These are phyloP conservation scores for Fomitopsis serialis DNA, from an alignment of 768 basidiomycete genomes.

Conservation along the genomic window DNA sequence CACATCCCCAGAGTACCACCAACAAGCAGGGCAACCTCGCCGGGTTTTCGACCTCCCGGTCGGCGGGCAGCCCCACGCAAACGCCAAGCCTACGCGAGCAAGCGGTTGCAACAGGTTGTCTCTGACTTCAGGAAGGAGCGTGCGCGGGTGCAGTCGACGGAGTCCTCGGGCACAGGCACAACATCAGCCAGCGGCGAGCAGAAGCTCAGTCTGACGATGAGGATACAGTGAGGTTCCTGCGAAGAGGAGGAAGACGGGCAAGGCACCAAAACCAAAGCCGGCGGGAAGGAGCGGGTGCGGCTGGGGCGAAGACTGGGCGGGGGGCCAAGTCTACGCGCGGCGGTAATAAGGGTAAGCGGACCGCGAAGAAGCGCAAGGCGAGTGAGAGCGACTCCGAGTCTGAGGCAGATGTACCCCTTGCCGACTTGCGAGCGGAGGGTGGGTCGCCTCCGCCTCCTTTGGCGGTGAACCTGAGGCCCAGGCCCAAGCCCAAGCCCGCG, in stretches of 20 bases:
- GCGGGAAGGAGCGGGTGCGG: slow-evolving; percentile 4
- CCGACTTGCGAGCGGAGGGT: not conserved
- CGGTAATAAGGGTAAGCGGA: slow-evolving; percentile 5
- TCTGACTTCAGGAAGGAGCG: slow-evolving; percentile 63
- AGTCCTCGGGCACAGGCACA: slow-evolving; percentile 1
- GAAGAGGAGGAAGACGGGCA: slow-evolving; percentile 28
- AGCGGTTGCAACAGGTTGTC: slow-evolving; percentile 84
- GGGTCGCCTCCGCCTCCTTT: slow-evolving; percentile 18
- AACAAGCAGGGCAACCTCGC: slow-evolving; percentile 78
- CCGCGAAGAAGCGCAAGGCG: slow-evolving; percentile 17
- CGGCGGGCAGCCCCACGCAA: slow-evolving; percentile 77
- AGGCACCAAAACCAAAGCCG: slow-evolving; percentile 7
- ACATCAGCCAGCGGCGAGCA: slow-evolving; percentile 13
- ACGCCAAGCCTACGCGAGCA: slow-evolving; percentile 79
- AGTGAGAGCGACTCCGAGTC: not conserved
- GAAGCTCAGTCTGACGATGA: slow-evolving; percentile 15
- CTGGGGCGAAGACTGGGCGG: not conserved
- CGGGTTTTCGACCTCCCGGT: slow-evolving; percentile 67
- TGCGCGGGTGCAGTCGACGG: slow-evolving; percentile 18
- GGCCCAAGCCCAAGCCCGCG: slow-evolving; percentile 34
- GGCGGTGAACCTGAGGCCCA: slow-evolving; percentile 33
- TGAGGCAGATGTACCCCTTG: slow-evolving; percentile 3
- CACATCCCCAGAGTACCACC: slow-evolving; percentile 43
- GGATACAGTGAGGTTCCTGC: slow-evolving; percentile 20
- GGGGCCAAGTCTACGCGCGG: slow-evolving; percentile 2